Percentiles rank a stretch among this genome's conserved stretches.
Evolutionary conservation across 345 rosid genomes (phyloP).

Genomic region (Combretum micranthum): DNA sequence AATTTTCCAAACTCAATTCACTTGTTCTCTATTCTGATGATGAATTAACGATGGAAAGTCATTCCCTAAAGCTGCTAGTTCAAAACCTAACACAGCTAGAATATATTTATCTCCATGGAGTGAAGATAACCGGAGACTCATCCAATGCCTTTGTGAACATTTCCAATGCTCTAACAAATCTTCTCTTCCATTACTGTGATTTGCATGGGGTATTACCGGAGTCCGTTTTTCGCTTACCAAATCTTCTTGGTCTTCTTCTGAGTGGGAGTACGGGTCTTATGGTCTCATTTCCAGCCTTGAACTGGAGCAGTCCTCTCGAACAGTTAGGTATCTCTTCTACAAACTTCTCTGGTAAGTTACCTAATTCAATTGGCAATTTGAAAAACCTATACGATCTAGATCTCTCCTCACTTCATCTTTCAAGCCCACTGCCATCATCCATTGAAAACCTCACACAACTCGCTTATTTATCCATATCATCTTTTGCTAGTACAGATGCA

Average conservation of each 20-base stretch:
- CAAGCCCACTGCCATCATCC: neutral
- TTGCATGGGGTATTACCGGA: slow-evolving; percentile 13
- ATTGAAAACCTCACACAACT: no score
- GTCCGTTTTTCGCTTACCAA: neutral
- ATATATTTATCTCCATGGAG: neutral
- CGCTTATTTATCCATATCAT: neutral
- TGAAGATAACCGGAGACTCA: neutral
- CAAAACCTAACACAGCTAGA: neutral
- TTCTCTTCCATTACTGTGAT: neutral
- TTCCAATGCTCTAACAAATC: slow-evolving; percentile 6
- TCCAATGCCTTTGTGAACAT: slow-evolving; percentile 4
- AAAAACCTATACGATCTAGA: accelerated
- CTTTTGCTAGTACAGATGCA: neutral
- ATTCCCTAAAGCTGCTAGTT: no score
- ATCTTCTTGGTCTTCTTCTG: neutral
- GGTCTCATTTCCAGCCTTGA: slow-evolving; percentile 4
- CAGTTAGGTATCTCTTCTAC: no score
- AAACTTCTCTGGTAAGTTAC: neutral
- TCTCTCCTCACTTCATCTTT: neutral
- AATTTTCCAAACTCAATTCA: no score
- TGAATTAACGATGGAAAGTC: no score
- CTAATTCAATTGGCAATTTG: slow-evolving; percentile 1
- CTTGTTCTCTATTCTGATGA: no score
- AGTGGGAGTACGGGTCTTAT: neutral
- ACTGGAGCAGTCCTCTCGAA: slow-evolving; percentile 12